These are phyloP conservation scores for Durio zibethinus DNA, from an alignment of 345 rosid species.

Conservation along the genomic window DNA sequence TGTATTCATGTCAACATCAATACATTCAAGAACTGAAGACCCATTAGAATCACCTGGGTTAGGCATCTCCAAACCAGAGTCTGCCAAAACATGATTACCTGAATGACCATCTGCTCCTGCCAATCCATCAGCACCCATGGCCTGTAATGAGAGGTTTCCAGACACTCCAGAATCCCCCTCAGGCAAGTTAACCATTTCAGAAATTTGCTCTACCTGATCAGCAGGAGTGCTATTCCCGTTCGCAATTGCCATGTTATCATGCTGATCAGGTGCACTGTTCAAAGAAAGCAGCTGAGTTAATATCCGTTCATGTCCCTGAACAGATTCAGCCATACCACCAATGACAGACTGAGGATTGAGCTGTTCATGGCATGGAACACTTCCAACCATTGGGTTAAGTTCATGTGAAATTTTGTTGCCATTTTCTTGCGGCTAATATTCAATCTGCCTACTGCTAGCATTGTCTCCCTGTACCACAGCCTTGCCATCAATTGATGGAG, in stretches of 20 bases:
- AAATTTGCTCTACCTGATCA: conserved; percentile 40
- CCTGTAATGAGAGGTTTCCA: conserved; percentile 37
- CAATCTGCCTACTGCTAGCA: conserved; percentile 45
- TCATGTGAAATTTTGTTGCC: conserved; percentile 36
- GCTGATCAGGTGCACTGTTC: conserved; percentile 49
- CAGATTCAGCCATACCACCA: conserved; percentile 33
- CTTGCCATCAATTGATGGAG: conserved; percentile 43
- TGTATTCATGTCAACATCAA: conserved; percentile 78
- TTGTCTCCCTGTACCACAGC: conserved; percentile 41
- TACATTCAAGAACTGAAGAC: conserved; percentile 36
- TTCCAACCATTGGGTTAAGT: conserved; percentile 38
- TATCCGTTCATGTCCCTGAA: conserved; percentile 37
- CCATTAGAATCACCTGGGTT: conserved; percentile 29
- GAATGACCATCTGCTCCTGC: conserved; percentile 29
- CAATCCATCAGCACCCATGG: conserved; percentile 28
- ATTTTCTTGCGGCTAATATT: conserved; percentile 46
- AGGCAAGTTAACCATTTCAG: conserved; percentile 37
- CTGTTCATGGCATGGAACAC: conserved; percentile 34
- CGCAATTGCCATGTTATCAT: conserved; percentile 70
- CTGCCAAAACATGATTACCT: conserved; percentile 18
- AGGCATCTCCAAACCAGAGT: conserved; percentile 38
- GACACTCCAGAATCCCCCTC: conserved; percentile 33
- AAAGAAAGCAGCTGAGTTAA: conserved; percentile 49
- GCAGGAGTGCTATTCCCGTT: conserved; percentile 45
- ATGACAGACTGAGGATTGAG: conserved; percentile 22